These are phyloP conservation scores for Echinochloa phyllopogon DNA, from an alignment of 176 grass and related monocot genomes.

Conservation along the genomic window DNA sequence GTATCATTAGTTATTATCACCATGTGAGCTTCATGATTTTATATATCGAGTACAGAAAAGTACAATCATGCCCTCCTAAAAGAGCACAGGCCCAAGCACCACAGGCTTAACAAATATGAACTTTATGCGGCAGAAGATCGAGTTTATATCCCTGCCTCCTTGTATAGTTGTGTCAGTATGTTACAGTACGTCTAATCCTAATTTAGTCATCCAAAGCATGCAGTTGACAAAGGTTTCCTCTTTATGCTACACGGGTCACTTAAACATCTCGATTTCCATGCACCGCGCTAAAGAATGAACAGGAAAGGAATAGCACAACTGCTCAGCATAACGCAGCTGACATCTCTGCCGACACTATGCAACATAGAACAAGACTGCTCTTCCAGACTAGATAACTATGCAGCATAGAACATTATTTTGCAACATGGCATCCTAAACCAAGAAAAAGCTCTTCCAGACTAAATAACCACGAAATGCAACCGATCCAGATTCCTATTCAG, in stretches of 20 bases:
- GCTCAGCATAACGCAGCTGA: neutral
- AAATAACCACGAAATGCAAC: too few relatives aligned
- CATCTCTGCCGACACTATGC: too few relatives aligned
- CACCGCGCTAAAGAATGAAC: neutral
- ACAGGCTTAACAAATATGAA: neutral
- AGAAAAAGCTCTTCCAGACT: too few relatives aligned
- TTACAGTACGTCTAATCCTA: neutral
- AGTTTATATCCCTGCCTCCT: neutral
- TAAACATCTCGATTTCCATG: neutral
- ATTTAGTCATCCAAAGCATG: slow-evolving; percentile 3
- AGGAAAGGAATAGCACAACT: neutral
- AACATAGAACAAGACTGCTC: too few relatives aligned
- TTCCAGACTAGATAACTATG: too few relatives aligned
- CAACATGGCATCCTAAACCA: too few relatives aligned
- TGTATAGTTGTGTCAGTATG: neutral
- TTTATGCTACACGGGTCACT: neutral
- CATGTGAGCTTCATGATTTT: slow-evolving; percentile 44
- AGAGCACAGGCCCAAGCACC: neutral
- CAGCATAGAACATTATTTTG: too few relatives aligned
- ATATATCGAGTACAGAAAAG: neutral
- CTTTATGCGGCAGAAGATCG: neutral
- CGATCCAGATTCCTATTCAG: too few relatives aligned
- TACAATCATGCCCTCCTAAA: neutral
- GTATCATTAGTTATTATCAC: slow-evolving; percentile 62
- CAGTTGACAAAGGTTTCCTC: neutral